Evolutionary conservation across 1,284 basidiomycete genomes (phyloP), one percentile per base, ranked within the genome.

Genomic region (Ganoderma lingzhi): DNA sequence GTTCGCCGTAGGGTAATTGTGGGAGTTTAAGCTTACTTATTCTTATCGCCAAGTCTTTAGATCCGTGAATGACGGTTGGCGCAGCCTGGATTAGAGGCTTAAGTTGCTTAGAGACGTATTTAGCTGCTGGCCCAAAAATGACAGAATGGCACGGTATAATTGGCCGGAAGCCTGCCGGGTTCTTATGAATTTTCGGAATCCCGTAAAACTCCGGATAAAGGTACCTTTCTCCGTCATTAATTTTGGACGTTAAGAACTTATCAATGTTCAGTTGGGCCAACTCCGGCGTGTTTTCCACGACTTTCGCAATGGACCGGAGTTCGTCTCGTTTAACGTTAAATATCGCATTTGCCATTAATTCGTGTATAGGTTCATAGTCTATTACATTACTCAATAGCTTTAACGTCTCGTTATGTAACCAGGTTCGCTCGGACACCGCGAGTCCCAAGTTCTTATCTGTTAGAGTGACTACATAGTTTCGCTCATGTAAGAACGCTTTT

Each of bases 151-250:
- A 67, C 44, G 66, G 66, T 14, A 67, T 39, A 30, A 67, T 67
- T 12, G 60, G 65, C 6, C 65, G 30, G 45, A 66, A 66, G 6
- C 65, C 65, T n/a, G 45, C 19, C 0, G 65, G 65, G 6, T 66
- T 66, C 51, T 66, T 66, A n/a, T 66, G 65, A 14, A 66, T 66
- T 37, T 66, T 66, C 4, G 65, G 65, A 37, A 66, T 66, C 14
- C 65, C 65, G 35, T 66, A 66, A 37, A 66, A 45, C 19, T 19
- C 17, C 1, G 44, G 44, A 4, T 45, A 45, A 17, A 45, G 44
- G 44, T 45, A 19, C 44, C 17, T 5, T 17, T 6, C 15, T 19
- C n/a, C 44, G 15, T 45, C 15, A 19, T 45, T 5, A 42, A 42
- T 42, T 42, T 42, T 9, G 44, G 17, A 19, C 15, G 17, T 42